A percentile compares a stretch with the other conserved stretches of the same genome.
Evolutionary conservation across 164 flowering plant genomes (phyloP).

Genomic region (Malania oleifera): DNA sequence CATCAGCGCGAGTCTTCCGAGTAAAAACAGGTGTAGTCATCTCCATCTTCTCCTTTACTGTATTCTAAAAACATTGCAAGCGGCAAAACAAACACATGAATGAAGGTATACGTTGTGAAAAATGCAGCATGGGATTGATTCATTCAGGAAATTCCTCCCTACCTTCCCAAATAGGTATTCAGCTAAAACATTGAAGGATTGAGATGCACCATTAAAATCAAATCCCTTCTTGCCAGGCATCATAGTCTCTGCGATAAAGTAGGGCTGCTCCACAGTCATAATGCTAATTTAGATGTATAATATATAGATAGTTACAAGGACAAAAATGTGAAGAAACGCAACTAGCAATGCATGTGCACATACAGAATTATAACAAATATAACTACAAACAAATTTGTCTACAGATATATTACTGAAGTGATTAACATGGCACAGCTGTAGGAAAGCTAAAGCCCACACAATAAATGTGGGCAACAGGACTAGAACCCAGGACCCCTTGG

Average conservation of each 20-base stretch:
- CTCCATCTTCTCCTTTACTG: conserved; percentile 62
- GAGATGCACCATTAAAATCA: conserved; percentile 76
- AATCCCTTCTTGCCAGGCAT: conserved; percentile 89
- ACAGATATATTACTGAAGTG: no score
- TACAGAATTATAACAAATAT: no score
- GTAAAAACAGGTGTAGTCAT: conserved; percentile 94
- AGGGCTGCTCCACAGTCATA: conserved; percentile 49
- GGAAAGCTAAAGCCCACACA: no score
- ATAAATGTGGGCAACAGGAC: no score
- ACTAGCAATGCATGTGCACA: no score
- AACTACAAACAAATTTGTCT: no score
- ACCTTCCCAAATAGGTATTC: conserved; percentile 97
- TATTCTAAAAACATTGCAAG: conserved; percentile 44
- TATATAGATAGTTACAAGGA: no score
- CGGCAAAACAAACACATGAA: conserved; percentile 7
- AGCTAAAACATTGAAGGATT: conserved; percentile 82
- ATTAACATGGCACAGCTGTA: no score
- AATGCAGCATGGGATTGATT: neutral
- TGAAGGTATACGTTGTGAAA: neutral
- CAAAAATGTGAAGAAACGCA: no score
- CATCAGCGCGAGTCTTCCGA: conserved; percentile 46
- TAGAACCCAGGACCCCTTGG: no score
- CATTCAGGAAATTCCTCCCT: conserved; percentile 13
- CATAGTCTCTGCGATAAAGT: conserved; percentile 73
- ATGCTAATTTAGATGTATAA: neutral